phyloP scores from a whole-genome alignment of 306 rosid species.

The Pterocarpus macrocarpus region DNA sequence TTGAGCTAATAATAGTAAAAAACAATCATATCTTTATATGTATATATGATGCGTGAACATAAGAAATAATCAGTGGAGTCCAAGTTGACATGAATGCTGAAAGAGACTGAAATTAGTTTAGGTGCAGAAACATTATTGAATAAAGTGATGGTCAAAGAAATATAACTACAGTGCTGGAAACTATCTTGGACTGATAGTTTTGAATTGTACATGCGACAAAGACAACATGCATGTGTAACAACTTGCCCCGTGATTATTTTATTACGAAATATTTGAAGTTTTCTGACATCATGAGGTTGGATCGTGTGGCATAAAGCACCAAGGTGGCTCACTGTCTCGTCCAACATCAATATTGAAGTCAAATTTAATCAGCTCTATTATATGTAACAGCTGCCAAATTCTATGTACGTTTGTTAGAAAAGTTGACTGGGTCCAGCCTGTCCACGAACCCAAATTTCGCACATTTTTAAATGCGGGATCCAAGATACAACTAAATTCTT shows the following conservation, averaged over 20 bases:
- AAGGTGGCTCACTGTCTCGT: slow-evolving; percentile 45
- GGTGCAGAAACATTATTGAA: slow-evolving; percentile 45
- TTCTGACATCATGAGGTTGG: slow-evolving; percentile 1
- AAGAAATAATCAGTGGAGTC: slow-evolving; percentile 5
- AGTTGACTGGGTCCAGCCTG: slow-evolving; percentile 56
- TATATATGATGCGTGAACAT: not conserved
- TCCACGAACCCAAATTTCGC: slow-evolving; percentile 25
- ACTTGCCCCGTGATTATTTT: slow-evolving; percentile 39
- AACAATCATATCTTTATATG: not conserved
- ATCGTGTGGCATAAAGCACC: slow-evolving; percentile 17
- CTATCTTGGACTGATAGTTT: slow-evolving; percentile 31
- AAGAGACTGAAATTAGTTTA: slow-evolving; percentile 42
- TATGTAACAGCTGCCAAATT: slow-evolving; percentile 23
- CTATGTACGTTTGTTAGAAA: slow-evolving; percentile 40
- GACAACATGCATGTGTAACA: slow-evolving; percentile 44
- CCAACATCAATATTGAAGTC: slow-evolving; percentile 43
- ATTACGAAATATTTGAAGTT: not conserved
- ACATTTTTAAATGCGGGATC: not conserved
- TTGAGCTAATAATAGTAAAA: slow-evolving; percentile 34
- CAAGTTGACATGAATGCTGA: slow-evolving; percentile 49
- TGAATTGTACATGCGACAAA: slow-evolving; percentile 27
- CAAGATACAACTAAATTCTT: slow-evolving; percentile 22
- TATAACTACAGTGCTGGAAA: slow-evolving; percentile 39
- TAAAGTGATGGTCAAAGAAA: slow-evolving; percentile 54
- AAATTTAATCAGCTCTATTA: slow-evolving; percentile 51